Evolutionary conservation across 176 grass and related monocot genomes (phyloP), one percentile per base, ranked within the genome.

Genomic region (Secale cereale): DNA sequence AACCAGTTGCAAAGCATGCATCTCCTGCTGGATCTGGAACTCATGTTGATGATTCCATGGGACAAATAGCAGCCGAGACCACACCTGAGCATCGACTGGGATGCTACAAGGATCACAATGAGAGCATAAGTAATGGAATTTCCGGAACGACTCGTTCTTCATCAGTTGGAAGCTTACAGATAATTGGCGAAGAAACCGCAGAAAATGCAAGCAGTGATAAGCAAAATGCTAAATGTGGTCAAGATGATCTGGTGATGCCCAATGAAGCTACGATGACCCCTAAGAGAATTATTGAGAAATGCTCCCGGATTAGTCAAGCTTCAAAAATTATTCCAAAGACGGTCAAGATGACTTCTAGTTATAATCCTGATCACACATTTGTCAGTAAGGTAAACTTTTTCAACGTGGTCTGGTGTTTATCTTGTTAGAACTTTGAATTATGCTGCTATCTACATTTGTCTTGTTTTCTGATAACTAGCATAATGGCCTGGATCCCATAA

Each of bases 301-400:
- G 65, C 52, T 74, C 61, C 45, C 30, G 15, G 35, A 43, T 85
- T 71, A 75, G 19, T 83, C 81, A 67, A 87, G 80, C 61, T 69
- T 76, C 59, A 78, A 91, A 80, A 85, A 79, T 69, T 74, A 87
- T 85, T 76, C 79, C 84, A 20, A 91, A 83, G 83, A 75, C 76
- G 70, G 60, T 80, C 80, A 89, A 85, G 36, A 67, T 81, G 40
- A 48, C 60, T 60, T 64, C 68, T 37, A 83, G 74, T 56, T 89
- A 85, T 59, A 59, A 33, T 78, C 70, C 83, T 30, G 64, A 62
- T 75, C 31, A 15, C 40, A 66, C 43, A 41, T 10, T 64, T 74
- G 52, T 74, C 71, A 74, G 46, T 78, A 90, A 91, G 93, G 94
- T 96, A 20, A 65, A 52, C 72, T 12, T 75, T 45, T 10, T 26